Evolutionary conservation across 2,329 filamentous ascomycete species (phyloP), one percentile per base, ranked within the genome.

Genomic region (Ophiostoma pallidulum): DNA sequence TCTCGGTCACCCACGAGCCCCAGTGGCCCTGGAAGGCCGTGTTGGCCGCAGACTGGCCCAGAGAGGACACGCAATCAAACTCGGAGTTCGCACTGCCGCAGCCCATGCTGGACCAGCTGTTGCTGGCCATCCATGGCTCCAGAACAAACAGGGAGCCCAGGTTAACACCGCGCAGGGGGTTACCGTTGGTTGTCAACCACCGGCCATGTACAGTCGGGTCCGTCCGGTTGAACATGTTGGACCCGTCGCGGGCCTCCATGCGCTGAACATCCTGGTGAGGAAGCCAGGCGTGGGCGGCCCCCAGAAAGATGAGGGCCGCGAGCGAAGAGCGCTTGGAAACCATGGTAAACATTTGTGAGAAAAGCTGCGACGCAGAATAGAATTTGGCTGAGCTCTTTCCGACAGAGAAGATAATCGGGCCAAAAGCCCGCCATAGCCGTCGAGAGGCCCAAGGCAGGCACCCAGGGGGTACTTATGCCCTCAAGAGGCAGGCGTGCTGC

Each of bases 81-180:
- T 77, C 74, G 37, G 70, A 71, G 14, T 65, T 58, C n/a, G 63
- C 55, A 2, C 55, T 62, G 8, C 58, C 59, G 52, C 74, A 78
- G 29, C 72, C 72, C 57, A 75, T 73, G 16, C 53, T 54, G 16
- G 51, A 58, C 73, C 74, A 78, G 43, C 65, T 64, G 24, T 60
- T 56, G 14, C 54, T 53, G 39, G 67, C 67, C 57, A 77, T 72
- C 74, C 74, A 78, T 8, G 72, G 72, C 60, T 78, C 74, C 29
- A 70, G 61, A 45, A 77, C 58, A 55, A 77, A n/a, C n/a, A n/a
- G n/a, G n/a, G n/a, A n/a, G n/a, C n/a, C n/a, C n/a, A n/a, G n/a
- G n/a, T n/a, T 77, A 48, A 78, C 74, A 28, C 74, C 75, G 9
- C 74, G 70, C 44, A 78, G 41, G 2, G 40, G 43, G 2, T 43